Percentiles rank a stretch among this genome's conserved stretches.
phyloP scores from a whole-genome alignment of 2,329 filamentous ascomycete genomes.

The Monilinia fructigena region DNA sequence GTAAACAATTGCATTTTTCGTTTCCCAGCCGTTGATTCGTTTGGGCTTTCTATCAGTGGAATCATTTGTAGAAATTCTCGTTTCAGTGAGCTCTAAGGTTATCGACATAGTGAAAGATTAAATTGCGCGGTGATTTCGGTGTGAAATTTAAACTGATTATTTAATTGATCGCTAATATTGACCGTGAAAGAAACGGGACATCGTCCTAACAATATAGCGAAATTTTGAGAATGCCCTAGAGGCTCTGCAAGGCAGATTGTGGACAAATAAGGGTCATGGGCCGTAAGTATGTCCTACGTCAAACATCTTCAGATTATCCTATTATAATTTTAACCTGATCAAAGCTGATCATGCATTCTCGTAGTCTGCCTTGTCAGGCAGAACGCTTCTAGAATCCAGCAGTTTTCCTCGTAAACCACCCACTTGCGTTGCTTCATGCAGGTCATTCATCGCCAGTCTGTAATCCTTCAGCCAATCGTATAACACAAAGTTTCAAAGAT shows the following conservation, averaged over 20 bases:
- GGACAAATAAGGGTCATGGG: not conserved
- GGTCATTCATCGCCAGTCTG: not conserved
- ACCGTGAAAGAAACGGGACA: not conserved
- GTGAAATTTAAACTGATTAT: not conserved
- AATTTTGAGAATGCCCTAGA: not conserved
- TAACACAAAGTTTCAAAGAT: too few species aligned
- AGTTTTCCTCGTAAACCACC: not conserved
- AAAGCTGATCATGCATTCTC: not conserved
- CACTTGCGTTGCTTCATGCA: not conserved
- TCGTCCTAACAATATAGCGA: not conserved
- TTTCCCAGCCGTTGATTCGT: slow-evolving; percentile 16
- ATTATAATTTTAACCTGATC: not conserved
- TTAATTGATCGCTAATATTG: not conserved
- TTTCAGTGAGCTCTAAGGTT: not conserved
- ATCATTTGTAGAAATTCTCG: not conserved
- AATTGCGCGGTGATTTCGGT: not conserved
- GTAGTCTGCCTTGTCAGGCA: not conserved
- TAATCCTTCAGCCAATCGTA: not conserved
- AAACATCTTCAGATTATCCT: not conserved
- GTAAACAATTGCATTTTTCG: slow-evolving; percentile 6
- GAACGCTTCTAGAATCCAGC: not conserved
- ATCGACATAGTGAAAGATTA: not conserved
- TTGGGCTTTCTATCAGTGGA: not conserved
- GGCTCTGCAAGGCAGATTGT: slow-evolving; percentile 12
- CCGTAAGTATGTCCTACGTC: not conserved